These are phyloP conservation scores for Acidiella bohemica DNA, from an alignment of 495 filamentous ascomycete genomes.

Conservation along the genomic window DNA sequence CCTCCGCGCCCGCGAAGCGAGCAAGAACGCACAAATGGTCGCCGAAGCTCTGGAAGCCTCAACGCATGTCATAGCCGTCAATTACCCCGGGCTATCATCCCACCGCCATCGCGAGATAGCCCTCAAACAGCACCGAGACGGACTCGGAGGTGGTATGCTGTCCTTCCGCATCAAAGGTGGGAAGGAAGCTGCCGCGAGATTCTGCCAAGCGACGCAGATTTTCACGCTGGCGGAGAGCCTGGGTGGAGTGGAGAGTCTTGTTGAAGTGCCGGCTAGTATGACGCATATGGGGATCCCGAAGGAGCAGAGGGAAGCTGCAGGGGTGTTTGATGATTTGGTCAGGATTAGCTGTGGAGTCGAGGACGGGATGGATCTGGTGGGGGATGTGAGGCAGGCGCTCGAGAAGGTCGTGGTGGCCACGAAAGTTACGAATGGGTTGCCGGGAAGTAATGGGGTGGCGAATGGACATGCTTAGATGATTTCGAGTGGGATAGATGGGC, in stretches of 20 bases:
- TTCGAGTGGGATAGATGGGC: no score
- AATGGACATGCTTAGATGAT: constrained; percentile 2
- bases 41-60: constrained; percentile 65
- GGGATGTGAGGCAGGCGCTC: constrained; percentile 74
- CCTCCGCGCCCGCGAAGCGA: constrained; percentile 74
- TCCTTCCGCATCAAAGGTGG: constrained; percentile 90
- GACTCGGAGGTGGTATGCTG: constrained; percentile 94
- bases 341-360: constrained; percentile 88
- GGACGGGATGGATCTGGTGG: constrained; percentile 70
- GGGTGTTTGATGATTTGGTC: constrained; percentile 95
- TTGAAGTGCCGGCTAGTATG: constrained; percentile 87
- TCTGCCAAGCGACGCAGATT: constrained; percentile 79
- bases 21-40: constrained; percentile 64
- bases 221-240: constrained; percentile 90
- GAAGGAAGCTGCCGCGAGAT: constrained; percentile 70
- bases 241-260: constrained; percentile 83
- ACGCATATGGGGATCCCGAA: constrained; percentile 90
- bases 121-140: constrained; percentile 78
- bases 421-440: constrained; percentile 28
- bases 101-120: constrained; percentile 79
- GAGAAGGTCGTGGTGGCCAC: constrained; percentile 53
- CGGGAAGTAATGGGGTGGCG: constrained; percentile 10
- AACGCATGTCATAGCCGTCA: constrained; percentile 73
- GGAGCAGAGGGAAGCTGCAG: constrained; percentile 77
- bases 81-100: constrained; percentile 83